Conservation (phyloP, 305 asterid species). For the Solanum aculeatissimum region DNA sequence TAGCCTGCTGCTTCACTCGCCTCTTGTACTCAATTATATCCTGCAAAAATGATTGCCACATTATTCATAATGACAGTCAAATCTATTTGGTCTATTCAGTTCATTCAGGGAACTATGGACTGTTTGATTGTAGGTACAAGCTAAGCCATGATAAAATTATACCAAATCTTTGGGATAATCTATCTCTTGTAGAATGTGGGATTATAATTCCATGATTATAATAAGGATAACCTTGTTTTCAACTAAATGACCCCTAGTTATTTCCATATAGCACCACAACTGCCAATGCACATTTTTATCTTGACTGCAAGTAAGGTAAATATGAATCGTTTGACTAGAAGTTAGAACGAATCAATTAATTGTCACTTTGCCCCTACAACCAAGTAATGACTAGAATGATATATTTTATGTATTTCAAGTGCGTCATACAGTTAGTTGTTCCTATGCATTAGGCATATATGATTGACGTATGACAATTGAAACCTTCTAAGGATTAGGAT, state of each 20-base stretch:
- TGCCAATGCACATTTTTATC: neutral
- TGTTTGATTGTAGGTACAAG: neutral
- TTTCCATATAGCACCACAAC: neutral
- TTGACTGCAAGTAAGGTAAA: neutral
- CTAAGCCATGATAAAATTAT: neutral
- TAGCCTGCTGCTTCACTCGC: slow-evolving; percentile 32
- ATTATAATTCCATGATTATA: neutral
- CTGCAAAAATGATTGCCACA: slow-evolving; percentile 10
- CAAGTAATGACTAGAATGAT: neutral
- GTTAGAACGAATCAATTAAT: neutral
- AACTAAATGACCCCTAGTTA: neutral
- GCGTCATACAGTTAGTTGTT: neutral
- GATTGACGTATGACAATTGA: neutral
- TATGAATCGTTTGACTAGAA: neutral
- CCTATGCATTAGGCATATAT: neutral
- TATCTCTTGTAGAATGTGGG: neutral
- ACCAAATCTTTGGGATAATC: neutral
- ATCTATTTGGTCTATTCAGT: neutral
- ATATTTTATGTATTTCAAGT: neutral
- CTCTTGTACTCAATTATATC: slow-evolving; percentile 20
- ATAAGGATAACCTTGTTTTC: neutral
- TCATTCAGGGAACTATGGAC: neutral
- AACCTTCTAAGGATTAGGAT: neutral
- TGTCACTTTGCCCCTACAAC: neutral
- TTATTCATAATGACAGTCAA: neutral